These are phyloP conservation scores for Verticillium klebahnii DNA, from an alignment of 2,329 filamentous ascomycete species.

Conservation along the genomic window DNA sequence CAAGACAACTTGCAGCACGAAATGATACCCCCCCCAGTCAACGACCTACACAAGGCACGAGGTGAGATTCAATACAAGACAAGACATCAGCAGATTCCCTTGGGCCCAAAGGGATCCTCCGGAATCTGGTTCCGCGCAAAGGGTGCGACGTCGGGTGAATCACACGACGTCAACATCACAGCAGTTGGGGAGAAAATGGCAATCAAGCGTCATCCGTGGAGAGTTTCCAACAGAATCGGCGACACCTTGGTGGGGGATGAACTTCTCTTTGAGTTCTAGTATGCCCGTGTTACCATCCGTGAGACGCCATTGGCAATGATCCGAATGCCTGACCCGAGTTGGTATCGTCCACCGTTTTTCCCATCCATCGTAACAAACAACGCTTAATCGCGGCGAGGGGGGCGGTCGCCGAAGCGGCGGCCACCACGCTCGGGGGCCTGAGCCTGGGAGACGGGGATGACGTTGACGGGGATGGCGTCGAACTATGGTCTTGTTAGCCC, in stretches of 20 bases:
- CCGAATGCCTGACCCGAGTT: conserved; percentile 37
- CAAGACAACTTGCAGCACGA: not conserved
- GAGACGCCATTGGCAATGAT: conserved; percentile 48
- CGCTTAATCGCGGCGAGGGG: conserved; percentile 40
- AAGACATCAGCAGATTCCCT: not conserved
- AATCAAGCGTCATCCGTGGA: conserved; percentile 83
- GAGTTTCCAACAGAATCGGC: conserved; percentile 63
- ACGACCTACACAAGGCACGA: not conserved
- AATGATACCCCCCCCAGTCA: not conserved
- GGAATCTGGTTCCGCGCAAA: not conserved
- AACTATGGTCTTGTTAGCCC: conserved; percentile 54
- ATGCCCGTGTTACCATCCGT: conserved; percentile 52
- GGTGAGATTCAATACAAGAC: not conserved
- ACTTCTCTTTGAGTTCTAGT: conserved; percentile 58
- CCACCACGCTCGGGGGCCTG: conserved; percentile 76
- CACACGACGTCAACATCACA: not conserved
- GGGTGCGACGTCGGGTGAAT: conserved; percentile 9
- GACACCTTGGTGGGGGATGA: conserved; percentile 74
- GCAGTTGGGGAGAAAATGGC: conserved; percentile 54
- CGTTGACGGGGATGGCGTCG: conserved; percentile 95
- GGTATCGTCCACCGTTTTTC: conserved; percentile 11
- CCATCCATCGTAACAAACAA: not conserved
- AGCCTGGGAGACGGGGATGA: conserved; percentile 83
- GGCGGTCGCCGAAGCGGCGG: conserved; percentile 70
- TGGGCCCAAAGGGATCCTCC: too few relatives aligned